Evolutionary conservation across 441 rosid genomes (phyloP).

Genomic region (Gossypium davidsonii): DNA sequence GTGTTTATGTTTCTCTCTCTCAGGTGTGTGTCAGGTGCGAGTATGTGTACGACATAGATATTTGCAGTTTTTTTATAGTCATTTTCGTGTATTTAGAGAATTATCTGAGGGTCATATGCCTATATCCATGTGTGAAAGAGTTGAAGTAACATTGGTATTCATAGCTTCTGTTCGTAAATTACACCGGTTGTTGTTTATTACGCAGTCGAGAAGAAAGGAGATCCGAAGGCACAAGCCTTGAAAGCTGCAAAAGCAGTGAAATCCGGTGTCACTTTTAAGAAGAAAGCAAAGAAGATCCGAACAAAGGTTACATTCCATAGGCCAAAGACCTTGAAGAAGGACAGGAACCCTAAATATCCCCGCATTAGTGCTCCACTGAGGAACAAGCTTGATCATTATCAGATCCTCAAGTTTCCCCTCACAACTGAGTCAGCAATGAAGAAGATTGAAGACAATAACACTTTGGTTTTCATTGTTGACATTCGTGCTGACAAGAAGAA

Average conservation of each 20-base stretch:
- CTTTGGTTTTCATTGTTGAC: constrained; percentile 89
- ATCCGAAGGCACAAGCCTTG: constrained; percentile 76
- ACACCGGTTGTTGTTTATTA: background rate
- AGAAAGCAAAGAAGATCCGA: constrained; percentile 66
- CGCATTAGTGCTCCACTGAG: constrained; percentile 69
- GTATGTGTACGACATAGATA: too few species aligned
- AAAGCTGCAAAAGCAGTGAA: constrained; percentile 86
- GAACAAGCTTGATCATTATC: constrained; percentile 76
- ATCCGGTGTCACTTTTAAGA: constrained; percentile 73
- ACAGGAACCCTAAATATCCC: constrained; percentile 61
- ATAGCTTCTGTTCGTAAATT: background rate
- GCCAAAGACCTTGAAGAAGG: constrained; percentile 73
- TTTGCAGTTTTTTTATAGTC: too few species aligned
- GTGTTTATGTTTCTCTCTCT: too few species aligned
- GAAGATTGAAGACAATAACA: constrained; percentile 90
- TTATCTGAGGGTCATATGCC: too few species aligned
- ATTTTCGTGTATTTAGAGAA: too few species aligned
- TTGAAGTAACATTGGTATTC: background rate
- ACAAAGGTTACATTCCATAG: constrained; percentile 85
- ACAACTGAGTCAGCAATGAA: constrained; percentile 83
- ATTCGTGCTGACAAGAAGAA: constrained; percentile 87
- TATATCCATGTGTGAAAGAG: too few species aligned
- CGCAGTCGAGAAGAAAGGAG: constrained; percentile 59
- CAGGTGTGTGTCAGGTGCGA: too few species aligned
- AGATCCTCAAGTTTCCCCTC: constrained; percentile 68